A percentile compares a stretch with the other conserved stretches of the same genome.
phyloP scores from a whole-genome alignment of 2,329 filamentous ascomycete species.

The Alternaria brassicae region DNA sequence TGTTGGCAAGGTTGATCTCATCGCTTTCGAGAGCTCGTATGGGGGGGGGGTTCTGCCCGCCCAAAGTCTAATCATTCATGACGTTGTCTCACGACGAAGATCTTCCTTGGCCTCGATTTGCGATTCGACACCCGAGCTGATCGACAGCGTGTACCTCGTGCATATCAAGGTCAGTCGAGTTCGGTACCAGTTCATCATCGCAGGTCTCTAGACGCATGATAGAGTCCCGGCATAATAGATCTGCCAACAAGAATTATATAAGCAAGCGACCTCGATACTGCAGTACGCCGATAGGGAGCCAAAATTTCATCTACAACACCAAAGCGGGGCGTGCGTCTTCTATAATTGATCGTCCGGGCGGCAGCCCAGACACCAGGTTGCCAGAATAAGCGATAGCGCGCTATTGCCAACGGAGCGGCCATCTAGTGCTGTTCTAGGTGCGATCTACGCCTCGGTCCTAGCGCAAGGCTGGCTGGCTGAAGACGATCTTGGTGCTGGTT shows the following conservation, averaged over 20 bases:
- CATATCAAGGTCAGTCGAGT: not conserved
- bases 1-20: not conserved
- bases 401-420: constrained; percentile 1
- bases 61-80: not conserved
- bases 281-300: not conserved
- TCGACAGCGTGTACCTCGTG: not conserved
- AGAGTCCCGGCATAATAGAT: not conserved
- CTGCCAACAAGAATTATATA: not conserved
- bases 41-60: not conserved
- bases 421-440: not conserved
- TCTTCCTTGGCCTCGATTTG: not conserved
- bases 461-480: constrained; percentile 10
- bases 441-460: not conserved
- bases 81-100: not conserved
- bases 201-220: not conserved
- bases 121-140: not conserved
- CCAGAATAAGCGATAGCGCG: constrained; percentile 2
- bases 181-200: not conserved
- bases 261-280: not conserved
- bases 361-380: not conserved
- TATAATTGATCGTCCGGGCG: not conserved
- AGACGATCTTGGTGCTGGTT: constrained; percentile 1
- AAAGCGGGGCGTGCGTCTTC: not conserved
- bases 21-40: not conserved
- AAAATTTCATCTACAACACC: not conserved